Percentiles rank a stretch among this genome's conserved stretches.
Conservation (phyloP, 257 asterid species). For the Fraxinus anomala region DNA sequence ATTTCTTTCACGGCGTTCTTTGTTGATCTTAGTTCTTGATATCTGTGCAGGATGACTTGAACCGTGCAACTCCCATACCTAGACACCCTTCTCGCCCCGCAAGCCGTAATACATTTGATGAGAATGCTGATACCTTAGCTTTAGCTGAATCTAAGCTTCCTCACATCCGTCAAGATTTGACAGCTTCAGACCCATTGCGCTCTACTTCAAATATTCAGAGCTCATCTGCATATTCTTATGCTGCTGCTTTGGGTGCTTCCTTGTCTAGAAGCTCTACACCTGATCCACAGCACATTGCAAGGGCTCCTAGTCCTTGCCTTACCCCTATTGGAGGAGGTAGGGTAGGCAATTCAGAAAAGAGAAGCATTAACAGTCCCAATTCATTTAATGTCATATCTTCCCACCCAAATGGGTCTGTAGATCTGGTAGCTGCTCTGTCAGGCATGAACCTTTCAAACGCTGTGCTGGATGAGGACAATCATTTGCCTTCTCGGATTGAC, state of each 20-base stretch:
- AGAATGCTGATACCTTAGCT: constrained; percentile 44
- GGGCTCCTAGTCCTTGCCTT: constrained; percentile 92
- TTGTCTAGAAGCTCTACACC: constrained; percentile 96
- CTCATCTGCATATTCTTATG: constrained; percentile 75
- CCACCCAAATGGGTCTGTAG: constrained; percentile 57
- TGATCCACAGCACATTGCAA: constrained; percentile 76
- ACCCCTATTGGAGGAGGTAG: constrained; percentile 91
- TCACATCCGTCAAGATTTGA: constrained; percentile 52
- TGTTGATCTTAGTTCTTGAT: constrained; percentile 14
- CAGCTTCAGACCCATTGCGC: constrained; percentile 50
- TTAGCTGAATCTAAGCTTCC: constrained; percentile 69
- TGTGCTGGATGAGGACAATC: constrained; percentile 44
- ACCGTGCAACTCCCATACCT: constrained; percentile 57
- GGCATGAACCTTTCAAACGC: constrained; percentile 80
- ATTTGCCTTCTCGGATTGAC: constrained; percentile 44
- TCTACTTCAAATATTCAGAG: constrained; percentile 48
- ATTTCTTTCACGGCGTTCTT: neutral
- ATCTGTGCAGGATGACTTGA: constrained; percentile 71
- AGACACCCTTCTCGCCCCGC: constrained; percentile 80
- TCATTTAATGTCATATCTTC: constrained; percentile 59
- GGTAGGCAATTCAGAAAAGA: constrained; percentile 61
- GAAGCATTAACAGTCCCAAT: constrained; percentile 51
- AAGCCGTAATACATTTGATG: constrained; percentile 78
- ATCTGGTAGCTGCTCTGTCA: constrained; percentile 80
- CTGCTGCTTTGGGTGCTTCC: constrained; percentile 87